A percentile compares a stretch with the other conserved stretches of the same genome.
Conservation (phyloP, 768 basidiomycete genomes). For the Suillus sp. region DNA sequence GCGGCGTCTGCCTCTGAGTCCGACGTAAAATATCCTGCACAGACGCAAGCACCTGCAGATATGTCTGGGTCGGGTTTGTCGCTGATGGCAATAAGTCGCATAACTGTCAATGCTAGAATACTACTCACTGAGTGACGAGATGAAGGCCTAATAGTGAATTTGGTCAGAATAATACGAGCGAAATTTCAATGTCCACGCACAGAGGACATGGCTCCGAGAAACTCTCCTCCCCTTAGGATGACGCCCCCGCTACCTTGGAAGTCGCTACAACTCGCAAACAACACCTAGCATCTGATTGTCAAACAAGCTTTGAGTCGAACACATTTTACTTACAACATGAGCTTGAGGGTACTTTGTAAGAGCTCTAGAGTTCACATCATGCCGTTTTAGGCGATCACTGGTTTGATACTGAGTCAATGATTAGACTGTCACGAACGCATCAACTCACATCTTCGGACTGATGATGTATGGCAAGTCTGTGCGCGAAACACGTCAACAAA, state of each 20-base stretch:
- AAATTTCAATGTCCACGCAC: neutral
- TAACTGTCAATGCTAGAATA: neutral
- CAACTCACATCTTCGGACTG: neutral
- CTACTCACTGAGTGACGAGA: constrained; percentile 6
- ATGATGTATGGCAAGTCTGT: constrained; percentile 33
- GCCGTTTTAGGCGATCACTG: neutral
- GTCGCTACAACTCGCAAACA: constrained; percentile 5
- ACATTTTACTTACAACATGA: neutral
- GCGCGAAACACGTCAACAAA: neutral
- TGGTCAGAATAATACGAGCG: neutral
- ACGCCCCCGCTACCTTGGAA: constrained; percentile 2
- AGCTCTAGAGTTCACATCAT: neutral
- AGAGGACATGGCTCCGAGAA: constrained; percentile 8
- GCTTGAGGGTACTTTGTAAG: neutral
- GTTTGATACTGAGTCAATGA: neutral
- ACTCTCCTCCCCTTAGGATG: constrained; percentile 8
- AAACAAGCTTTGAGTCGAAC: neutral
- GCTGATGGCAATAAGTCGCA: constrained; percentile 11
- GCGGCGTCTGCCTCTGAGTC: constrained; percentile 6
- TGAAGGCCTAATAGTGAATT: neutral
- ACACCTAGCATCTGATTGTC: neutral
- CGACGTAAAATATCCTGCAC: constrained; percentile 1
- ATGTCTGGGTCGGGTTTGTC: neutral
- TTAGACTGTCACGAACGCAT: neutral
- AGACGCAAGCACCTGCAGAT: neutral